Base-by-base conservation (phyloP, 1,284 basidiomycete species). In the Ustilago shanxiensis region DNA sequence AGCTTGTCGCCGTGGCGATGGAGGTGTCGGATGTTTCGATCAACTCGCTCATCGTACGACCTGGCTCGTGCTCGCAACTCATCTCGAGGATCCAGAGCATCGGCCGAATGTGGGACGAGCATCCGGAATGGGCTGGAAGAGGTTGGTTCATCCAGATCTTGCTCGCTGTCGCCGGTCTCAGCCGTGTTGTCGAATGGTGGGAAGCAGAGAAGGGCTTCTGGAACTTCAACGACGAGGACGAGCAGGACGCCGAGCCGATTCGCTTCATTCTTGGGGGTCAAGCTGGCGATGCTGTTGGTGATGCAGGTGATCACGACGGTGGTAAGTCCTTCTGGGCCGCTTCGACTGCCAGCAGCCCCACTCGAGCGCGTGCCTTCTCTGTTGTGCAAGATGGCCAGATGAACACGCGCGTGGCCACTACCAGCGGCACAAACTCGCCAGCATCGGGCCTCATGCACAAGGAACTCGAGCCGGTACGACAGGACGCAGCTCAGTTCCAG, bases 171-270 rank as follows among this genome's bases (percentile, higher is more conserved):
- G 97, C 97, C 47, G 94, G 93, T 79, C 91, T 99, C 68, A 94
- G 92, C 86, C 93, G 97, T 64, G 96, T 99, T 29, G 92, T 98
- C 67, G 97, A 99, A 84, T 99, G 97, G 97, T 99, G 96, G 96
- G 95, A 98, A 53, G 96, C 96, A n/a, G 97, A 99, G 88, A 96
- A 96, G 84, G 94, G 95, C 74, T 99, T 99, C 87, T 99, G 97
- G 97, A 98, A 98, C 83, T 98, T 98, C 84, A 93, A 95, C 84
- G 95, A 96, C 69, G 93, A 95, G 35, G 93, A 95, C 60, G 87
- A 87, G 45, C 74, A 79, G 54, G 87, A 89, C 67, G 75, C 70
- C 8, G 91, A 83, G 59, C 79, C 81, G 11, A 76, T 82, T 37
- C 65, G 71, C 50, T 83, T 83, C 73, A 73, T 76, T 28, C 66